phyloP scores from a whole-genome alignment of 768 basidiomycete species.

The Steccherinum ochraceum region DNA sequence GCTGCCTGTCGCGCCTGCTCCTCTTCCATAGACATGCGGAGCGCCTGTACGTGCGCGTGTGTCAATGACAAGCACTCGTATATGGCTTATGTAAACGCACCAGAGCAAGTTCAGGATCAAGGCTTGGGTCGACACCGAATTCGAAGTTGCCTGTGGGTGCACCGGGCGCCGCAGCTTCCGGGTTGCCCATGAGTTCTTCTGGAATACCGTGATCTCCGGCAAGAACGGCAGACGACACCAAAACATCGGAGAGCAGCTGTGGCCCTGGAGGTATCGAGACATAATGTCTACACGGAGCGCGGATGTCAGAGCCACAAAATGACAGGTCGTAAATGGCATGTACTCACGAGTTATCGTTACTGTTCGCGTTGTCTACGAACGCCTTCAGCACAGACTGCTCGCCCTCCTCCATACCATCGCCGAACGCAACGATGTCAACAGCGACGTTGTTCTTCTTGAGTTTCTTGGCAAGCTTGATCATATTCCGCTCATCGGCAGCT shows the following conservation, averaged over 20 bases:
- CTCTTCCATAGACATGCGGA: slow-evolving; percentile 97
- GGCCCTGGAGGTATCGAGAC: slow-evolving; percentile 72
- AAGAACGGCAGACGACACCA: slow-evolving; percentile 78
- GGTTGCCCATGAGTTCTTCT: slow-evolving; percentile 46
- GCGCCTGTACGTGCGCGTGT: slow-evolving; percentile 48
- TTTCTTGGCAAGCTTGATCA: slow-evolving; percentile 91
- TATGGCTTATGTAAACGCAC: slow-evolving; percentile 30
- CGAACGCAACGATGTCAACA: slow-evolving; percentile 85
- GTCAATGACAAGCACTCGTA: background rate
- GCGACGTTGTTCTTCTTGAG: slow-evolving; percentile 99
- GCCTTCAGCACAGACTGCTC: slow-evolving; percentile 65
- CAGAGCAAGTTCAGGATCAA: slow-evolving; percentile 97
- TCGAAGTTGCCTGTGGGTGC: slow-evolving; percentile 55
- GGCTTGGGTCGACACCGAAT: slow-evolving; percentile 89
- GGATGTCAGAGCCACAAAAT: background rate
- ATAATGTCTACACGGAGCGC: slow-evolving; percentile 60
- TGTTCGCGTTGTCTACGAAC: slow-evolving; percentile 79
- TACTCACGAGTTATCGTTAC: slow-evolving; percentile 81
- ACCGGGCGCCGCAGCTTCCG: slow-evolving; percentile 33
- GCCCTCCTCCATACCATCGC: slow-evolving; percentile 79
- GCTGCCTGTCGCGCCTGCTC: slow-evolving; percentile 72
- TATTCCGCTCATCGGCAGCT: slow-evolving; percentile 68
- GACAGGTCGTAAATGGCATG: background rate
- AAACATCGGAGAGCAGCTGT: slow-evolving; percentile 74
- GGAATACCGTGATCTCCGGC: slow-evolving; percentile 75